Evolutionary conservation across 768 basidiomycete species (phyloP).

Genomic region (Xerocomellus intermedius): DNA sequence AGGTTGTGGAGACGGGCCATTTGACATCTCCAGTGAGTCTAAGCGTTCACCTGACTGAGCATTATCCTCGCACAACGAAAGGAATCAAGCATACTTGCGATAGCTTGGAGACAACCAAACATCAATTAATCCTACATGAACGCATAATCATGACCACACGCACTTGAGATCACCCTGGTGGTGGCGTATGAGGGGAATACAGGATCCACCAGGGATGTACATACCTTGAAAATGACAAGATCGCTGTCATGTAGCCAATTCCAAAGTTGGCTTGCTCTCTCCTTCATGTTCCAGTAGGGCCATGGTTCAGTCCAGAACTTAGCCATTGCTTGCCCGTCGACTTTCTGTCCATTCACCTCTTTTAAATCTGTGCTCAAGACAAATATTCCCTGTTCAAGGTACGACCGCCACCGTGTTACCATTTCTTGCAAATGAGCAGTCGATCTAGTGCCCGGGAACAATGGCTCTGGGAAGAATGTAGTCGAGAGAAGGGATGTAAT

Average conservation of each 20-base stretch:
- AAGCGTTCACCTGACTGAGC: conserved; percentile 1
- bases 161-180: conserved; percentile 88
- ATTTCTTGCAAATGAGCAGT: conserved; percentile 52
- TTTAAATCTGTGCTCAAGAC: conserved; percentile 49
- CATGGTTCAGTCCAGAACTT: conserved; percentile 74
- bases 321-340: conserved; percentile 25
- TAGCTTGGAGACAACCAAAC: conserved; percentile 47
- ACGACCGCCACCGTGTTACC: conserved; percentile 67
- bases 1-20: conserved; percentile 83
- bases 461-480: conserved; percentile 53
- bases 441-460: conserved; percentile 26
- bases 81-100: conserved; percentile 62
- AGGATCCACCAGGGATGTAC: conserved; percentile 2
- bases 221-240: conserved; percentile 83
- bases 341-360: conserved; percentile 20
- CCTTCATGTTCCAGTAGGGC: conserved; percentile 75
- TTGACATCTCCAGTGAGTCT: conserved; percentile 86
- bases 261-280: conserved; percentile 51
- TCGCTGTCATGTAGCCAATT: conserved; percentile 49
- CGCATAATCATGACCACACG: conserved; percentile 29
- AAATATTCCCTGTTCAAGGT: conserved; percentile 73
- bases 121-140: not conserved
- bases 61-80: not conserved
- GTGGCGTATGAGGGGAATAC: not conserved
- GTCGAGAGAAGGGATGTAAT: conserved; percentile 54